Percentiles rank a stretch among this genome's conserved stretches.
phyloP scores from a whole-genome alignment of 1,284 basidiomycete genomes.

The Malassezia nana region DNA sequence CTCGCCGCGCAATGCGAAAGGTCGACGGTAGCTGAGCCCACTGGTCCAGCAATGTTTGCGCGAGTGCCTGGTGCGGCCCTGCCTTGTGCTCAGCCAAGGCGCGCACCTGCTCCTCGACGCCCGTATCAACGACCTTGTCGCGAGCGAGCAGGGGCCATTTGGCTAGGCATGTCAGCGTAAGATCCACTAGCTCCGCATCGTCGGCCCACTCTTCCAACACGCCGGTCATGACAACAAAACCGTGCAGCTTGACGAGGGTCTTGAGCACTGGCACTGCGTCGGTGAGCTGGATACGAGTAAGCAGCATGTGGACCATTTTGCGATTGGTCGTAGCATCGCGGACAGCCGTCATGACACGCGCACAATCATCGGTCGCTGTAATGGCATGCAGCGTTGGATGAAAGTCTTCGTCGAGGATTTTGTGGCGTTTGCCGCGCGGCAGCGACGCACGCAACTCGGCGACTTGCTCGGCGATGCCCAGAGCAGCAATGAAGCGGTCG shows the following conservation, averaged over 20 bases:
- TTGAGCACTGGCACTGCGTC: slow-evolving; percentile 68
- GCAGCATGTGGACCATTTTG: slow-evolving; percentile 69
- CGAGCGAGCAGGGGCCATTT: slow-evolving; percentile 73
- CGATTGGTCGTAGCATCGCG: slow-evolving; percentile 72
- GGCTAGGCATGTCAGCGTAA: slow-evolving; percentile 52
- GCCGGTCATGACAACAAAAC: slow-evolving; percentile 82
- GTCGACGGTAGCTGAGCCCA: slow-evolving; percentile 68
- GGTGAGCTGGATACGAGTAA: slow-evolving; percentile 81
- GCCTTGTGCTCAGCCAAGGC: not conserved
- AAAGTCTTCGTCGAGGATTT: slow-evolving; percentile 88
- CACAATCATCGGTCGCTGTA: slow-evolving; percentile 62
- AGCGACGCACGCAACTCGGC: slow-evolving; percentile 69
- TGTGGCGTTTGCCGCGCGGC: slow-evolving; percentile 76
- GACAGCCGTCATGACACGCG: slow-evolving; percentile 81
- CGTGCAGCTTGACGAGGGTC: slow-evolving; percentile 82
- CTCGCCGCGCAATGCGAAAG: slow-evolving; percentile 62
- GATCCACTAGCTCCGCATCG: slow-evolving; percentile 62
- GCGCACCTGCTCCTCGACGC: slow-evolving; percentile 51
- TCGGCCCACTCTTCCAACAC: slow-evolving; percentile 68
- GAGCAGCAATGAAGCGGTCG: slow-evolving; percentile 87
- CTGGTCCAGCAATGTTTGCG: slow-evolving; percentile 57
- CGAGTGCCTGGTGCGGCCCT: slow-evolving; percentile 22
- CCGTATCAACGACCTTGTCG: slow-evolving; percentile 75
- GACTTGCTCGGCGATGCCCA: slow-evolving; percentile 86
- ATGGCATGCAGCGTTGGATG: slow-evolving; percentile 62